phyloP scores from a whole-genome alignment of 768 basidiomycete genomes.

The Russula ochroleuca region DNA sequence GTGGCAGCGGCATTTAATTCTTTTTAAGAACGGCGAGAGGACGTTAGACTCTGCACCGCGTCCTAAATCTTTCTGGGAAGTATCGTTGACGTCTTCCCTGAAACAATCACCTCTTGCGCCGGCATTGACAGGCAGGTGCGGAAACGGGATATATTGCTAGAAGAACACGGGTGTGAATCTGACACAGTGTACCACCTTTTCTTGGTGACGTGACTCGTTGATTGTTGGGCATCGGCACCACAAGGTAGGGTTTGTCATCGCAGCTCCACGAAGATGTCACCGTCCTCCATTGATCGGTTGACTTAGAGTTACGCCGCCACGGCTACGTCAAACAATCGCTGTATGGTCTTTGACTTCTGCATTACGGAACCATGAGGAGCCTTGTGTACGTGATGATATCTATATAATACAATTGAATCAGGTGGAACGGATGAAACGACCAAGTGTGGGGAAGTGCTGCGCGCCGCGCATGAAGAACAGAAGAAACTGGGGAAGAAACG shows the following conservation, averaged over 20 bases:
- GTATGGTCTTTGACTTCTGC: not conserved
- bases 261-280: not conserved
- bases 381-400: not conserved
- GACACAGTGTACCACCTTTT: not conserved
- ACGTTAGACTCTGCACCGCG: not conserved
- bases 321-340: not conserved
- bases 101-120: not conserved
- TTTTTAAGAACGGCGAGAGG: not conserved
- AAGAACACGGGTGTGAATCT: not conserved
- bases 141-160: not conserved
- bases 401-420: slow-evolving; percentile 15
- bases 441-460: slow-evolving; percentile 4
- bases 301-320: not conserved
- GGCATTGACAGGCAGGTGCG: not conserved
- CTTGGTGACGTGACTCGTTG: not conserved
- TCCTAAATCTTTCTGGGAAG: not conserved
- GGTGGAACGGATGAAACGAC: not conserved
- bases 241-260: not conserved
- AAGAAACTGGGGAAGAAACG: not conserved
- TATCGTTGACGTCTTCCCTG: not conserved
- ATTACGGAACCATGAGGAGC: slow-evolving; percentile 4
- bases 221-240: too few species aligned
- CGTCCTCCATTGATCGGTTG: not conserved
- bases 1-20: not conserved
- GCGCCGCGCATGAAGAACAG: not conserved